phyloP scores from a whole-genome alignment of 1,139 yeast genomes.

The Casaregolazyma suthepensis region DNA sequence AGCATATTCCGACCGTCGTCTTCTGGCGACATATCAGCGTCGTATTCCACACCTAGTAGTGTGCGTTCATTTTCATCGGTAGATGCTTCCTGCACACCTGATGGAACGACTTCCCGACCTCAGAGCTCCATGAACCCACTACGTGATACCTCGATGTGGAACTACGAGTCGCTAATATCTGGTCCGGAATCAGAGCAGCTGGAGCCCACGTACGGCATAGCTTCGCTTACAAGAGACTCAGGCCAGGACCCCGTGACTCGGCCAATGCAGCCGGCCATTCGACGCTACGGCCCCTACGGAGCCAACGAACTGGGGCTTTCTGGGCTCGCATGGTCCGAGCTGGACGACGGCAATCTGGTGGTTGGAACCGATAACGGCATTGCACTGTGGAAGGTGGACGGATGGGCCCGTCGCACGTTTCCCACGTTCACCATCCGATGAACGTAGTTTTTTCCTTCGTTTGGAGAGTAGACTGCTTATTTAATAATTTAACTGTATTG shows the following conservation, averaged over 20 bases:
- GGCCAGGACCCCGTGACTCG: neutral
- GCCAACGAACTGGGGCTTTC: conserved; percentile 29
- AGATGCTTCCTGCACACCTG: neutral
- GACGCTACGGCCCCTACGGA: conserved; percentile 6
- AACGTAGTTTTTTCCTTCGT: neutral
- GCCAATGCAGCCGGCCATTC: neutral
- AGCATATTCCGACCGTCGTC: neutral
- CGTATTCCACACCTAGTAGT: neutral
- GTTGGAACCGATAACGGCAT: conserved; percentile 35
- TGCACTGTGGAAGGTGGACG: conserved; percentile 31
- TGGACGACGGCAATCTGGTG: conserved; percentile 32
- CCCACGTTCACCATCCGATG: conserved; percentile 25
- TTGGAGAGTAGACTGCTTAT: neutral
- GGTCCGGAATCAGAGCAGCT: neutral
- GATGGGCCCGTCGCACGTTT: conserved; percentile 27
- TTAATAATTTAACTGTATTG: neutral
- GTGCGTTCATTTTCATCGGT: neutral
- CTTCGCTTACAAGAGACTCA: neutral
- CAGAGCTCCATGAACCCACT: neutral
- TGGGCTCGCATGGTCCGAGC: conserved; percentile 33
- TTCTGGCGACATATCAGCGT: neutral
- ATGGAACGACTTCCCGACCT: neutral
- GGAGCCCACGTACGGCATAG: neutral
- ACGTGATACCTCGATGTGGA: neutral
- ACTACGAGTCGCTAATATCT: neutral